Evolutionary conservation across 169 alveolate genomes (phyloP).

Genomic region (Toxoplasma gondii): DNA sequence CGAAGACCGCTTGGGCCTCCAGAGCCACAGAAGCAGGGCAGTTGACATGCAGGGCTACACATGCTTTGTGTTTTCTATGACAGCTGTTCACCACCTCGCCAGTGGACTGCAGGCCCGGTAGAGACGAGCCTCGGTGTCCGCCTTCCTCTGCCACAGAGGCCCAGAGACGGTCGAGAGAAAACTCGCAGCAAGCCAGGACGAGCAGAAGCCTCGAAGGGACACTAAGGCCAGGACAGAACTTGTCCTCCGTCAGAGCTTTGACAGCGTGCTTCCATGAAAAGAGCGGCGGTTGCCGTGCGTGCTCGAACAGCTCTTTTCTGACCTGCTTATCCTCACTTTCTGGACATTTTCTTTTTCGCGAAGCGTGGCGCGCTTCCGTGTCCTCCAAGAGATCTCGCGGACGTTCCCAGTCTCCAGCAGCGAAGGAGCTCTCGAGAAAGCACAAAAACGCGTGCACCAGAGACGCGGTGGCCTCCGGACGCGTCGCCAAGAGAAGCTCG

Average conservation of each 20-base stretch:
- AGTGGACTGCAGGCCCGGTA: too few species aligned
- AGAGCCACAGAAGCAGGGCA: neutral
- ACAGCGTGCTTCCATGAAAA: neutral
- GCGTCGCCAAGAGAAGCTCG: neutral
- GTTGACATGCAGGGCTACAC: neutral
- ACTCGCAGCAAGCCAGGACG: slow-evolving; percentile 10
- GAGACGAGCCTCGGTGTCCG: too few species aligned
- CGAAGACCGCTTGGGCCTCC: neutral
- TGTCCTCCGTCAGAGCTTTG: neutral
- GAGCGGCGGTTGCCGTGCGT: neutral
- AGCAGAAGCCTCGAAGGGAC: neutral
- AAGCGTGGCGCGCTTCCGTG: too few species aligned
- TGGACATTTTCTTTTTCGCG: neutral
- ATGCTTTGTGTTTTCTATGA: too few species aligned
- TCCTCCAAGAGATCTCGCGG: neutral
- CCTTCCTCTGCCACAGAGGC: neutral
- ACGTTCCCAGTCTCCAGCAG: neutral
- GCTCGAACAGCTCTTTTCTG: neutral
- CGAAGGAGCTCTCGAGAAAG: neutral
- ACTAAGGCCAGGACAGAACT: neutral
- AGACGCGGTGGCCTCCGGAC: neutral
- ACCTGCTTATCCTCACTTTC: neutral
- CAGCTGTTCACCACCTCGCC: too few species aligned
- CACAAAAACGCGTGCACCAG: neutral
- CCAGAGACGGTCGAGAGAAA: neutral